These are phyloP conservation scores for Phylloporus gajari DNA, from an alignment of 1,284 basidiomycete species.

Conservation along the genomic window DNA sequence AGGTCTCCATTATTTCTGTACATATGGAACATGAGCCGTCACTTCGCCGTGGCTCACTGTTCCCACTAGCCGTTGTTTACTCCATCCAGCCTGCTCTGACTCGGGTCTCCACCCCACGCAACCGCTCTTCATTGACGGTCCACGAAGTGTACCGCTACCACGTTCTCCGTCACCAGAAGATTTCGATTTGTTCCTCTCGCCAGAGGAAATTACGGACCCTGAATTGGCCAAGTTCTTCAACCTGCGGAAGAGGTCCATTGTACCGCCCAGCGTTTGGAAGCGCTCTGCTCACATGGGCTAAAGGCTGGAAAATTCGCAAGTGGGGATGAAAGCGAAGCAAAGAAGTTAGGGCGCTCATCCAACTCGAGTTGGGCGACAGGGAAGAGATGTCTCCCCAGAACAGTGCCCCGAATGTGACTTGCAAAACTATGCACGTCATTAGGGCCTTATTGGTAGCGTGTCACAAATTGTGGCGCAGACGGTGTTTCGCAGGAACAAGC, in stretches of 20 bases:
- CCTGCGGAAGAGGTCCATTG: slow-evolving; percentile 51
- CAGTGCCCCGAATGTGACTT: slow-evolving; percentile 32
- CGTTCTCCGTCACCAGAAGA: slow-evolving; percentile 61
- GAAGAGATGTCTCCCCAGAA: slow-evolving; percentile 33
- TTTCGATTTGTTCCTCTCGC: slow-evolving; percentile 50
- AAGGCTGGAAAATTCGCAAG: slow-evolving; percentile 57
- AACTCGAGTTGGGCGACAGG: slow-evolving; percentile 55
- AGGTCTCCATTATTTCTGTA: too few relatives aligned
- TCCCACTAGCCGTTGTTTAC: too few relatives aligned
- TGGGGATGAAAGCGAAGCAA: slow-evolving; percentile 61
- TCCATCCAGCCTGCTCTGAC: too few relatives aligned
- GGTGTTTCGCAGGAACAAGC: slow-evolving; percentile 60
- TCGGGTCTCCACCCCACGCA: too few relatives aligned
- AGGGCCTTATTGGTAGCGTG: slow-evolving; percentile 49
- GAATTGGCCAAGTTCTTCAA: slow-evolving; percentile 51
- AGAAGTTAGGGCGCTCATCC: slow-evolving; percentile 61
- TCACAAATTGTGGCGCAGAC: slow-evolving; percentile 67
- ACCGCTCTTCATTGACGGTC: slow-evolving; percentile 52
- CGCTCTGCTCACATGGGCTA: slow-evolving; percentile 53
- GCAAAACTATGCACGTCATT: slow-evolving; percentile 33
- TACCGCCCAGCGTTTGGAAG: slow-evolving; percentile 51
- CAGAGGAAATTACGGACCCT: slow-evolving; percentile 52
- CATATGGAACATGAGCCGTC: too few relatives aligned
- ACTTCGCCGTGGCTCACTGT: too few relatives aligned
- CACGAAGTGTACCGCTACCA: slow-evolving; percentile 50